A percentile compares a stretch with the other conserved stretches of the same genome.
Conservation (phyloP, 305 asterid species). For the Salvia sclarea region DNA sequence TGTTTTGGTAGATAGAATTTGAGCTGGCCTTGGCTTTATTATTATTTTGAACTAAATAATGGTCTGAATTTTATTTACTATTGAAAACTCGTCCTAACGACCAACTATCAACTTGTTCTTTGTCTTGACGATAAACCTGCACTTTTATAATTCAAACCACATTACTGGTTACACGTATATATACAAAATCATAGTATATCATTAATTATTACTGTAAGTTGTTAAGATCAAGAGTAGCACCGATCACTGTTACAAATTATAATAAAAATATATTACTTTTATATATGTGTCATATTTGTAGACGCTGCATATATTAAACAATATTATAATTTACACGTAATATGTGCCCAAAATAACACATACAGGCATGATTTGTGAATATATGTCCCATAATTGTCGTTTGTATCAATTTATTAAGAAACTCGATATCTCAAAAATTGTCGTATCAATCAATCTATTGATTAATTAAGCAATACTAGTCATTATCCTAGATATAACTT, state of each 20-base stretch:
- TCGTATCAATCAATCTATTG: background rate
- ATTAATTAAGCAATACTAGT: background rate
- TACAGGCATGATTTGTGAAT: background rate
- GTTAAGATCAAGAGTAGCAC: background rate
- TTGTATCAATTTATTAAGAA: background rate
- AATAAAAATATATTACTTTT: background rate
- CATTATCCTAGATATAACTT: background rate
- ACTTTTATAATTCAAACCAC: background rate
- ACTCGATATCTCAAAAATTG: background rate
- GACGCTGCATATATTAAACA: background rate
- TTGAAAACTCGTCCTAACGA: background rate
- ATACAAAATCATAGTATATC: no score
- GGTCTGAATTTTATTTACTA: background rate
- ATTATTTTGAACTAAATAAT: background rate
- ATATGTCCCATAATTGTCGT: background rate
- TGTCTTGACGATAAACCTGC: background rate
- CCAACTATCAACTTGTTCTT: background rate
- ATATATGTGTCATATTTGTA: background rate
- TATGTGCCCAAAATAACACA: no score
- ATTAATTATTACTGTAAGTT: background rate
- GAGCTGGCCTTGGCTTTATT: constrained; percentile 1
- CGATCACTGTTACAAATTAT: background rate
- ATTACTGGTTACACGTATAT: background rate
- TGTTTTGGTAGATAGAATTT: background rate
- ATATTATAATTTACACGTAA: background rate